Evolutionary conservation across 495 filamentous ascomycete genomes (phyloP).

Genomic region (Penicillium longicatenatum): DNA sequence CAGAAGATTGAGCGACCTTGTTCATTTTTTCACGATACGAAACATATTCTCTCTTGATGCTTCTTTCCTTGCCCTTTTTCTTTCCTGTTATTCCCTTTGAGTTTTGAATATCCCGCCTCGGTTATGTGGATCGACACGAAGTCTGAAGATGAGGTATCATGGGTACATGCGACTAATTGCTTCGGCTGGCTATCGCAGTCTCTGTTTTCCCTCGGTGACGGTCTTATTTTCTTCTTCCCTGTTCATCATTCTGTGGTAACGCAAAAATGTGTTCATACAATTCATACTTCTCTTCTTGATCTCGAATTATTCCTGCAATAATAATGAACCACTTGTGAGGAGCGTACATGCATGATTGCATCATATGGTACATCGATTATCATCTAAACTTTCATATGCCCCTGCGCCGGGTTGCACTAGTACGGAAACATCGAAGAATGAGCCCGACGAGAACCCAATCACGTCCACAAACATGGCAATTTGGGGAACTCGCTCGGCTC

Average conservation of each 20-base stretch:
- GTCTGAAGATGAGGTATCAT: conserved; percentile 2
- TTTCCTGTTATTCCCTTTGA: neutral
- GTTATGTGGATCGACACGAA: conserved; percentile 2
- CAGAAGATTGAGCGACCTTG: neutral
- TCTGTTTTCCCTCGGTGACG: neutral
- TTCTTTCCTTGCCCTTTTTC: neutral
- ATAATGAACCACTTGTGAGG: too few species aligned
- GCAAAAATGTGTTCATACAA: conserved; percentile 12
- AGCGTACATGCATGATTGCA: too few species aligned
- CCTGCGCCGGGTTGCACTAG: too few species aligned
- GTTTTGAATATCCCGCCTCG: conserved; percentile 10
- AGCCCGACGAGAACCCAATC: too few species aligned
- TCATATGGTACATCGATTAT: too few species aligned
- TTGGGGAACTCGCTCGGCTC: too few species aligned
- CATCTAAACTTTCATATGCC: too few species aligned
- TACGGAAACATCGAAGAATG: too few species aligned
- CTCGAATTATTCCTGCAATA: neutral
- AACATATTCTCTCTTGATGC: neutral
- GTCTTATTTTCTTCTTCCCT: conserved; percentile 3
- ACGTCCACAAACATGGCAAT: too few species aligned
- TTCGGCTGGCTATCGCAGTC: neutral
- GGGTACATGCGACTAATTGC: conserved; percentile 4
- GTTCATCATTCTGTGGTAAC: conserved; percentile 6
- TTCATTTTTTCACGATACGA: conserved; percentile 1
- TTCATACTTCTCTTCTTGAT: neutral